Conservation (phyloP, 176 grass and related monocot genomes). For the Dactylis glomerata region DNA sequence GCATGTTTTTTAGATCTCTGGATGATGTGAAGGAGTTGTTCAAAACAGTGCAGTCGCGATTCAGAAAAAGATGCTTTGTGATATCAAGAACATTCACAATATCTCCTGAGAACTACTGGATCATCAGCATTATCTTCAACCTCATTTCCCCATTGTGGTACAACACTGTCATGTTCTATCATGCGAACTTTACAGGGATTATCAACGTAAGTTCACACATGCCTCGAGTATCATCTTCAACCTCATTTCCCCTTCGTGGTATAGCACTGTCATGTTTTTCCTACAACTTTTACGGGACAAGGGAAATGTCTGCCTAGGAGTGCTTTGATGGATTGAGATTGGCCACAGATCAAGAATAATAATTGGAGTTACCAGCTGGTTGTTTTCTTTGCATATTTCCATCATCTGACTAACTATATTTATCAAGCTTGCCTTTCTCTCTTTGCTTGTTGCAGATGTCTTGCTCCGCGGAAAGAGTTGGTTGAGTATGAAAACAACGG, state of each 20-base stretch:
- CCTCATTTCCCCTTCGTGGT: too few species aligned
- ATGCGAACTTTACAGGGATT: too few species aligned
- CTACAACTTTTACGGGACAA: constrained; percentile 47
- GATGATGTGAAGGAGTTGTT: constrained; percentile 69
- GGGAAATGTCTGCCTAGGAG: constrained; percentile 80
- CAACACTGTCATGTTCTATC: too few species aligned
- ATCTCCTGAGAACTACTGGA: constrained; percentile 68
- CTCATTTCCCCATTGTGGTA: not conserved
- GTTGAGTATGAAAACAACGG: constrained; percentile 75
- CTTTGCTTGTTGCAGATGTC: constrained; percentile 47
- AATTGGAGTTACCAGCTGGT: constrained; percentile 61
- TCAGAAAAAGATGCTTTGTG: constrained; percentile 56
- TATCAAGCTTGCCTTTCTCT: not conserved
- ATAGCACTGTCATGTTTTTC: too few species aligned
- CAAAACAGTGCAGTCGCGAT: constrained; percentile 65
- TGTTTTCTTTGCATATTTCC: not conserved
- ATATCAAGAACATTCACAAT: constrained; percentile 62
- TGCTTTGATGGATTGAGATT: constrained; percentile 63
- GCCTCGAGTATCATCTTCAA: too few species aligned
- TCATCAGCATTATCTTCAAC: constrained; percentile 33
- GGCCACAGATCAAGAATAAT: constrained; percentile 64
- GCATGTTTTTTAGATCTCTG: constrained; percentile 55
- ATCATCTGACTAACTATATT: not conserved
- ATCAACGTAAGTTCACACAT: too few species aligned
- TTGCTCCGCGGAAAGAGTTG: constrained; percentile 77